Base-by-base conservation (phyloP, 768 basidiomycete species). In the Polyporus arcularius region DNA sequence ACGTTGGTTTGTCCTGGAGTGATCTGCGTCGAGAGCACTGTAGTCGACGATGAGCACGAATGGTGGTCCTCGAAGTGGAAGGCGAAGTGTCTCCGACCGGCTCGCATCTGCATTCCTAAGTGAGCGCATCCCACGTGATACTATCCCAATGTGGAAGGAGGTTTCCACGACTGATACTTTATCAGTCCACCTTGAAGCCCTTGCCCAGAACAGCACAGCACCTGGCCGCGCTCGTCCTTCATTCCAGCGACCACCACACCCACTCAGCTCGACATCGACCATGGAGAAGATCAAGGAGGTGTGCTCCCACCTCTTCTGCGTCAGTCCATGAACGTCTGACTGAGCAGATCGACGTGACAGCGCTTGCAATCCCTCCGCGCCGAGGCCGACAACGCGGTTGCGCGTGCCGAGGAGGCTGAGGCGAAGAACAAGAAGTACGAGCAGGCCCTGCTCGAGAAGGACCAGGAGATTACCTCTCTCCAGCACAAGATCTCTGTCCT, bases 321-420 rank as follows among this genome's bases (percentile, higher is more conserved):
- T 18, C 11, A 42, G 4, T 43, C 8, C 48, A 18, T 41, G 38
- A 18, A 26, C 14, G 41, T 39, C 32, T 2, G 18, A 49, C 48
- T 62, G 48, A 57, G 32, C 43, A 35, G 45, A 42, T 58, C 50
- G 12, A 16, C 16, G 16, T 31, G 12, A 30, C 64, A 92, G 91
- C 91, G 86, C 88, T 79, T 98, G 78, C 82, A 75, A 71, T 63
- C 77, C 46, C 85, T 98, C 67, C 93, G 94, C 64, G 71, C 73
- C 40, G 96, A 98, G 79, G 94, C 93, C 55, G 97, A 99, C 74
- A 71, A 70, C 53, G 89, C 94, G 43, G 76, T 90, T 57, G 72
- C 75, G 28, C 92, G 97, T 57, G 97, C 96, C 35, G 97, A 99
- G 69, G 81, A 76, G 12, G 92, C 94, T 11, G 96, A 98, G 73